Evolutionary conservation across 768 basidiomycete genomes (phyloP).

Genomic region (Lentinus tigrinus): DNA sequence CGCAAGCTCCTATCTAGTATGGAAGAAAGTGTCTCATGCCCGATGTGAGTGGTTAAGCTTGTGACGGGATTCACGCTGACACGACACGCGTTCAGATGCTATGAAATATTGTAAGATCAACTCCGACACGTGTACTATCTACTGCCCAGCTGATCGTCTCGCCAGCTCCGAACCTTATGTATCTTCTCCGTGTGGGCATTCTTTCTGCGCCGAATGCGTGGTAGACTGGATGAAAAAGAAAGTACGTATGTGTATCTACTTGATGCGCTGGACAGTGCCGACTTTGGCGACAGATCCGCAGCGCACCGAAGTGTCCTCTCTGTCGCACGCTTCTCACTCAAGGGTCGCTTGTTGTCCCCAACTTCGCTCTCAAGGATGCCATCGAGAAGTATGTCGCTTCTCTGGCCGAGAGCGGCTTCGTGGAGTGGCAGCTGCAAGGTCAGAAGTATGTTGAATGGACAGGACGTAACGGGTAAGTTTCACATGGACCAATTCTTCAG

Average conservation of each 20-base stretch:
- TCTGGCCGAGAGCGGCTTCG: conserved; percentile 43
- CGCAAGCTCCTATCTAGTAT: conserved; percentile 42
- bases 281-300: neutral
- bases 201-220: conserved; percentile 67
- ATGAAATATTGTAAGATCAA: conserved; percentile 60
- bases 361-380: conserved; percentile 58
- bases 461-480: conserved; percentile 50
- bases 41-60: conserved; percentile 53
- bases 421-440: conserved; percentile 55
- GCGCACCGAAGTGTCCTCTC: conserved; percentile 50
- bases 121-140: neutral
- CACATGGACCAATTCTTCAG: neutral
- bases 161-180: conserved; percentile 59
- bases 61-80: neutral
- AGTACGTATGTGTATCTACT: conserved; percentile 34
- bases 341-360: conserved; percentile 54
- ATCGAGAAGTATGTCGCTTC: conserved; percentile 58
- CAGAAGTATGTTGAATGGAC: conserved; percentile 49
- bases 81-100: conserved; percentile 48
- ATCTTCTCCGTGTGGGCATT: conserved; percentile 74
- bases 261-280: neutral
- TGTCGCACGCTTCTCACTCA: conserved; percentile 51
- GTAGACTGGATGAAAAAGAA: conserved; percentile 57
- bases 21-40: conserved; percentile 67
- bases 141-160: neutral